These are phyloP conservation scores for Beauveria sp. DNA, from an alignment of 2,329 filamentous ascomycete species.

Conservation along the genomic window DNA sequence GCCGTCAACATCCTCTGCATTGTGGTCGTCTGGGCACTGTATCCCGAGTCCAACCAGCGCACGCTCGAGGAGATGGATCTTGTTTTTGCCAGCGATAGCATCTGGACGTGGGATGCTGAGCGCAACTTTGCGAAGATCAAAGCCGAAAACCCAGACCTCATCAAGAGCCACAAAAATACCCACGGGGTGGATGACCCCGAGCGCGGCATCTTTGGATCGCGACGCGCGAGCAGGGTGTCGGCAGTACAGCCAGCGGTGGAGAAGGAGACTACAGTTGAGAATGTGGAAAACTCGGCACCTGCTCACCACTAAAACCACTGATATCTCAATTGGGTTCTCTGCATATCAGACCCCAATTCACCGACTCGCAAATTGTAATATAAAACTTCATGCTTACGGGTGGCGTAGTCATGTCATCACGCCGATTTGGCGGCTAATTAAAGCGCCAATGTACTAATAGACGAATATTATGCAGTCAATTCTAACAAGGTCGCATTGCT, in stretches of 20 bases:
- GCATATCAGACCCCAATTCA: too few species aligned
- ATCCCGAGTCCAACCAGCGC: conserved; percentile 66
- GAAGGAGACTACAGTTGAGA: neutral
- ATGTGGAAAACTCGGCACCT: neutral
- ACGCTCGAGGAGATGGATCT: conserved; percentile 71
- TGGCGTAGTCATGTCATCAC: too few species aligned
- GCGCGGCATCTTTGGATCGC: conserved; percentile 12
- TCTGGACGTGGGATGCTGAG: conserved; percentile 66
- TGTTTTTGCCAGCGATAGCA: conserved; percentile 57
- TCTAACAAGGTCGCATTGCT: too few species aligned
- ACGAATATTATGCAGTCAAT: too few species aligned
- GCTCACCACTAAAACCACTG: neutral
- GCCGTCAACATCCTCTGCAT: conserved; percentile 58
- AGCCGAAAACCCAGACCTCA: conserved; percentile 46
- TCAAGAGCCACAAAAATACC: conserved; percentile 14
- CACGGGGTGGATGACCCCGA: conserved; percentile 16
- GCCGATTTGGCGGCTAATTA: too few species aligned
- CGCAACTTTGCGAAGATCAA: conserved; percentile 55
- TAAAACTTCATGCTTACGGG: too few species aligned
- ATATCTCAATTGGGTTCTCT: neutral
- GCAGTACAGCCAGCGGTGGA: neutral
- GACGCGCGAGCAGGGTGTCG: conserved; percentile 4
- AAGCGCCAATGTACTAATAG: too few species aligned
- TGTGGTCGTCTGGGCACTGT: conserved; percentile 64
- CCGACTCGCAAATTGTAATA: too few species aligned